Evolutionary conservation across 345 rosid species (phyloP).

Genomic region (Isatis tinctoria): DNA sequence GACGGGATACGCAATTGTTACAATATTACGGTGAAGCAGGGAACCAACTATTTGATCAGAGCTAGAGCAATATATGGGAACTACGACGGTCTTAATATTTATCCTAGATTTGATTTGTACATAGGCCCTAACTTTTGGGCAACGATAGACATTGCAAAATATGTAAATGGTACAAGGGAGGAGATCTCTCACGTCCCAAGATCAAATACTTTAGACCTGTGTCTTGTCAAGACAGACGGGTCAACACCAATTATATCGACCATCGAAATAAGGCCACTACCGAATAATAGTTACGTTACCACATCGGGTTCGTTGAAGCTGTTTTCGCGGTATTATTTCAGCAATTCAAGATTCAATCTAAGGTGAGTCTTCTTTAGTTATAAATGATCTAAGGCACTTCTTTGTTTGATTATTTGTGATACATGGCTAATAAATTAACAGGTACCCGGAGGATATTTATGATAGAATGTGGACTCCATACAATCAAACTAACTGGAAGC

Average conservation of each 20-base stretch:
- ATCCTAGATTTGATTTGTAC: conserved; percentile 26
- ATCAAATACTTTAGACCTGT: conserved; percentile 12
- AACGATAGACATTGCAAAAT: background rate
- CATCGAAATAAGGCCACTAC: conserved; percentile 3
- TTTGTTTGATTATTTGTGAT: background rate
- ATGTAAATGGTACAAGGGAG: background rate
- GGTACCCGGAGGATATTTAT: conserved; percentile 13
- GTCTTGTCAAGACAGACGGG: conserved; percentile 32
- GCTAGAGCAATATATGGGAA: conserved; percentile 25
- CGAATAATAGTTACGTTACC: background rate
- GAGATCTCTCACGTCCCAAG: conserved; percentile 26
- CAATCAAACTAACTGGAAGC: background rate
- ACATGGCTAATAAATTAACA: background rate
- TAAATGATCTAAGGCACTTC: background rate
- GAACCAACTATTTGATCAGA: conserved; percentile 30
- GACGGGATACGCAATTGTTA: conserved; percentile 40
- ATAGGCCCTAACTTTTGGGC: conserved; percentile 30
- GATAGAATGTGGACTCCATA: conserved; percentile 13
- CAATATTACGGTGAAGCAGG: conserved; percentile 19
- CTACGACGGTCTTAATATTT: conserved; percentile 4
- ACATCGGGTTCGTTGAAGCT: background rate
- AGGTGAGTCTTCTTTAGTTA: background rate
- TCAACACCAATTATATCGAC: conserved; percentile 27
- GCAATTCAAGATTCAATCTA: background rate
- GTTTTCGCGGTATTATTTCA: background rate